Evolutionary conservation across 768 basidiomycete genomes (phyloP), one percentile per base, ranked within the genome.

Genomic region (Hydnomerulius pinastri): DNA sequence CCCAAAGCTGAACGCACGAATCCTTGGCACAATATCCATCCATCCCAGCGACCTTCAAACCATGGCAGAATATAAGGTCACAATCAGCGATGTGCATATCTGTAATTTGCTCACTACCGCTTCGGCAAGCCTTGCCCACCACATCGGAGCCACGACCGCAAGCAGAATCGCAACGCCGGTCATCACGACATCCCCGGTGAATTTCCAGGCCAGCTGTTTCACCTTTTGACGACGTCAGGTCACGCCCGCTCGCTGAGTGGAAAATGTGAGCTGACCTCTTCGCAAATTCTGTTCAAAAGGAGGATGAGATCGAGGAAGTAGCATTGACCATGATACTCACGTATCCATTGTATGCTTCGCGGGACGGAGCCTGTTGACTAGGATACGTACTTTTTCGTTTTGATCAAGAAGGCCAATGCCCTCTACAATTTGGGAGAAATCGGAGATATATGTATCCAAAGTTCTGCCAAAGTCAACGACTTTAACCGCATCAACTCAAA

Each of bases 191-290:
- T 61, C 53, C 13, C 30, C n/a, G 2, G 50, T 55, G 2, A 61
- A 29, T 25, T 61, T 58, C 53, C 52, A 58, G 15, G 47, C 56
- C 30, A 61, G 4, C 35, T 55, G 50, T 35, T 58, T 61, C 23
- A 61, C 36, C 60, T 61, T 24, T 18, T 20, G n/a, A 24, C 23
- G 1, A 12, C 13, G 30, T 62, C 29, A 62, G 50, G 20, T 42
- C 3, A 33, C 23, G 3, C 10, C 12, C 4, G 12, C 5, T 13
- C 11, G 21, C 9, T 29, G 4, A 9, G 30, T 8, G 15, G 15
- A 33, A 1, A 23, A 11, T 13, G 24, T 18, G n/a, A 17, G 12
- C 53, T 1, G 13, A 62, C 60, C 30, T 61, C 60, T 53, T 15
- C 39, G 25, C 56, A 58, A 36, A 61, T 12, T 17, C 60, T 61